A percentile compares a stretch with the other conserved stretches of the same genome.
phyloP scores from a whole-genome alignment of 2,329 filamentous ascomycete genomes.

The Grosmannia huntii region DNA sequence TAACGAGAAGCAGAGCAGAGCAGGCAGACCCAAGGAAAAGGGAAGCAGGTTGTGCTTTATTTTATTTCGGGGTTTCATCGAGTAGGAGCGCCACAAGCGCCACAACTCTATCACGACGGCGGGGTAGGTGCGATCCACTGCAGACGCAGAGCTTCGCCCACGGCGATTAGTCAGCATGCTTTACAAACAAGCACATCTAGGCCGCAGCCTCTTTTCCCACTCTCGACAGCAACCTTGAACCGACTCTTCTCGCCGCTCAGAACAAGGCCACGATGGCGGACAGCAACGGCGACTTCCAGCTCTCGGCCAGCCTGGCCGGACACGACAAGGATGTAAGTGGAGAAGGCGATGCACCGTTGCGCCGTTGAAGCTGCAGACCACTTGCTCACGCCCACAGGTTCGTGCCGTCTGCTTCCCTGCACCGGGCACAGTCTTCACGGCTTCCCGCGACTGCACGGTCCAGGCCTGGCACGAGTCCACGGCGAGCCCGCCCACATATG shows the following conservation, averaged over 20 bases:
- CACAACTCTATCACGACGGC: background rate
- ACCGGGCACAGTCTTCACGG: slow-evolving; percentile 58
- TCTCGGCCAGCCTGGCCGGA: slow-evolving; percentile 77
- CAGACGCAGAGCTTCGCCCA: background rate
- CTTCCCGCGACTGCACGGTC: slow-evolving; percentile 83
- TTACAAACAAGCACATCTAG: background rate
- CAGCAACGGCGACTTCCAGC: slow-evolving; percentile 71
- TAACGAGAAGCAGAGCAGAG: background rate
- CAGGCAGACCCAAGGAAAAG: background rate
- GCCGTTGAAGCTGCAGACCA: background rate
- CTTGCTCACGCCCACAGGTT: slow-evolving; percentile 44
- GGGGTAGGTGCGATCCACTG: background rate
- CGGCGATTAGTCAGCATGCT: background rate
- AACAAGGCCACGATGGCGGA: background rate
- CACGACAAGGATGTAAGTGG: slow-evolving; percentile 82
- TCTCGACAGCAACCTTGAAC: background rate
- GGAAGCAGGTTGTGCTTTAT: background rate
- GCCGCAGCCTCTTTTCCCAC: background rate
- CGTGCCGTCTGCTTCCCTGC: slow-evolving; percentile 71
- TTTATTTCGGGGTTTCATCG: background rate
- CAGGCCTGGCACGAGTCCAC: slow-evolving; percentile 65
- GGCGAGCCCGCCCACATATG: slow-evolving; percentile 51
- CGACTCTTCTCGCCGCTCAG: background rate
- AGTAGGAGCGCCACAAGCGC: background rate
- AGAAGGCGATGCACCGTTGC: background rate